phyloP scores from a whole-genome alignment of 2,329 filamentous ascomycete species.

The Escovopsis sp. region DNA sequence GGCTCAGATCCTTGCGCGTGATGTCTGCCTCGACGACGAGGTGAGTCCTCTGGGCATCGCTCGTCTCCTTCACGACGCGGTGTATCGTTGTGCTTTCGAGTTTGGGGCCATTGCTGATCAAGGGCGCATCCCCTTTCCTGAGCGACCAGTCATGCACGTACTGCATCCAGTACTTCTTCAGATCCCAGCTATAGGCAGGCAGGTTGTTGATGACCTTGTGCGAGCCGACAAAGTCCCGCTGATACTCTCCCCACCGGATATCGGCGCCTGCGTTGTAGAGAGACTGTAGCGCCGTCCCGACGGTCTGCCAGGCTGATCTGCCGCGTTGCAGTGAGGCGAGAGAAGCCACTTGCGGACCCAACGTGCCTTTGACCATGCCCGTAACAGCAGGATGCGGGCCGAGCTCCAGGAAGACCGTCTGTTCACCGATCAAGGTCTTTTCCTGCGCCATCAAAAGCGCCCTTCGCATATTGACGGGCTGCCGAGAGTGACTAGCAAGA shows the following conservation, averaged over 20 bases:
- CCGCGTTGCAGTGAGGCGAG: neutral
- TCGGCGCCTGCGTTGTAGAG: conserved; percentile 35
- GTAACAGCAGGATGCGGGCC: neutral
- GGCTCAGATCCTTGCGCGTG: conserved; percentile 44
- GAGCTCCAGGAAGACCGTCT: neutral
- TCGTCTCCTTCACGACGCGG: conserved; percentile 4
- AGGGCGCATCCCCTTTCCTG: conserved; percentile 40
- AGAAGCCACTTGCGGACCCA: conserved; percentile 22
- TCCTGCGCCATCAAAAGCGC: neutral
- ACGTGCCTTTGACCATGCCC: conserved; percentile 9
- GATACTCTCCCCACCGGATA: conserved; percentile 57
- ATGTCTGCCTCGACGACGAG: conserved; percentile 53
- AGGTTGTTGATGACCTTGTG: conserved; percentile 33
- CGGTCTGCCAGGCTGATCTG: neutral
- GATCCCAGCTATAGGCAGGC: conserved; percentile 56
- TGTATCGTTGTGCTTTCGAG: conserved; percentile 25
- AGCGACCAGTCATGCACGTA: conserved; percentile 56
- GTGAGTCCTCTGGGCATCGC: conserved; percentile 20
- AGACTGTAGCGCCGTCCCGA: neutral
- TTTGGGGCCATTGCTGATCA: conserved; percentile 30
- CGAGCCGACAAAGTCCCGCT: conserved; percentile 28
- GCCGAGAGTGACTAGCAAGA: neutral
- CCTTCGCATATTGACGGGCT: neutral
- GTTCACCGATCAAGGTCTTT: neutral
- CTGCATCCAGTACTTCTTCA: conserved; percentile 55